Percentiles rank a stretch among this genome's conserved stretches.
Conservation (phyloP, 768 basidiomycete species). For the Mycena metata region DNA sequence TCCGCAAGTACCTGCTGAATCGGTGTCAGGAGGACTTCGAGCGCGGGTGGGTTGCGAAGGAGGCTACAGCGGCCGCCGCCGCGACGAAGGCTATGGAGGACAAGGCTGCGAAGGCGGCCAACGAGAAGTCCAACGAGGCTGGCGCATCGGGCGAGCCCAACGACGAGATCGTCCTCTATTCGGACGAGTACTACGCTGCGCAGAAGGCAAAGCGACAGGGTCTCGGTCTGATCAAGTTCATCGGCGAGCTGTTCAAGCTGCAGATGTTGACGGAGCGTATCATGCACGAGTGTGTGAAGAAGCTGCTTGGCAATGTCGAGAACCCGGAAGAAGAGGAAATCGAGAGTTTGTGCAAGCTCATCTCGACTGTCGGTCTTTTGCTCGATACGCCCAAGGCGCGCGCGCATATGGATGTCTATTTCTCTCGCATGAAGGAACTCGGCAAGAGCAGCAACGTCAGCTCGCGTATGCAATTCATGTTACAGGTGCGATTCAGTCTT, state of each 20-base stretch:
- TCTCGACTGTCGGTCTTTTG: conserved; percentile 87
- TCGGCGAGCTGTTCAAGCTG: conserved; percentile 98
- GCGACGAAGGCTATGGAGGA: conserved; percentile 89
- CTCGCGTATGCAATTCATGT: conserved; percentile 94
- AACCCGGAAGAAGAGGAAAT: conserved; percentile 99
- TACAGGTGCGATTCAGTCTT: conserved; percentile 73
- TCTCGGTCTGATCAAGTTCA: conserved; percentile 97
- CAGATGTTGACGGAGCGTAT: conserved; percentile 98
- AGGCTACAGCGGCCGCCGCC: conserved; percentile 88
- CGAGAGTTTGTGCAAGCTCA: conserved; percentile 93
- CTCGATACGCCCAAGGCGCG: conserved; percentile 88
- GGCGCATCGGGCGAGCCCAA: conserved; percentile 54
- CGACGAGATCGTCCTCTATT: conserved; percentile 85
- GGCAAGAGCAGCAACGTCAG: conserved; percentile 80
- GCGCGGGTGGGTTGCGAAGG: conserved; percentile 92
- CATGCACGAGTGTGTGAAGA: conserved; percentile 99
- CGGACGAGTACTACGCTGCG: conserved; percentile 95
- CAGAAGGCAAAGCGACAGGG: conserved; percentile 98
- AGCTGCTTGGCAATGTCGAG: conserved; percentile 91
- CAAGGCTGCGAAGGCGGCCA: conserved; percentile 78
- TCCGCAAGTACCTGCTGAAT: conserved; percentile 97
- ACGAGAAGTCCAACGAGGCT: conserved; percentile 57
- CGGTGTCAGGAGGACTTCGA: conserved; percentile 99
- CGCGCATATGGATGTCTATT: conserved; percentile 93
- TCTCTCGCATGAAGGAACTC: conserved; percentile 89